Evolutionary conservation across 495 filamentous ascomycete genomes (phyloP), one percentile per base, ranked within the genome.

Genomic region (Aspergillus egyptiacus): DNA sequence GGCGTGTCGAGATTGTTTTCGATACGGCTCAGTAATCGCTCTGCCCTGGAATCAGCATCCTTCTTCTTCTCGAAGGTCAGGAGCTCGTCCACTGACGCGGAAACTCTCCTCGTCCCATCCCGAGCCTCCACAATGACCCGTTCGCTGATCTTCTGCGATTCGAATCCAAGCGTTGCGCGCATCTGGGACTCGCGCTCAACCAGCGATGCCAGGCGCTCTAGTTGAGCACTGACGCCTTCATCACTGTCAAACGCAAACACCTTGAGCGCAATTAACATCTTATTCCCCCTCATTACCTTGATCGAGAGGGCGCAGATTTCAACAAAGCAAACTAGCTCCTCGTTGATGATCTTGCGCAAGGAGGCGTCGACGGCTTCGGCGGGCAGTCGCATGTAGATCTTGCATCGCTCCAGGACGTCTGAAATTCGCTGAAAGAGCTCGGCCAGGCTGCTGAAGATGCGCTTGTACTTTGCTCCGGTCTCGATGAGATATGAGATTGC

Each of bases 401-500:
- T 57, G 34, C 56, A 62, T 10, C 59, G 59, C 24, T 62, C 59
- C 3, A 62, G 33, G 2, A 62, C 59, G 20, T 62, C 59, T 1
- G 56, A 59, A 34, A 62, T 57, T 2, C 54, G 51, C 13, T 33
- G 25, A 27, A 62, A 62, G 0, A 62, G 46, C 34, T 62, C 57
- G 2, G 53, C 44, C 0, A 62, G 22, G 39, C 59, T 59, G 41
- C 59, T 62, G 36, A 62, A 62, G 19, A 62, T 62, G 31, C 59
- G 51, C 48, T 62, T 62, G 54, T 51, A 62, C 24, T 53, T 62
- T 0, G 59, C 57, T n/a, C 59, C 59, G 5, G 57, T 52, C 18
- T 39, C 15, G 17, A 62, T 50, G 7, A 62, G 59, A 42, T 59
- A 62, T 0, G 54, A 55, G 30, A 62, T 53, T 0, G 59, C 60